Base-by-base conservation (phyloP, 768 basidiomycete species). In the Obba rivulosa region DNA sequence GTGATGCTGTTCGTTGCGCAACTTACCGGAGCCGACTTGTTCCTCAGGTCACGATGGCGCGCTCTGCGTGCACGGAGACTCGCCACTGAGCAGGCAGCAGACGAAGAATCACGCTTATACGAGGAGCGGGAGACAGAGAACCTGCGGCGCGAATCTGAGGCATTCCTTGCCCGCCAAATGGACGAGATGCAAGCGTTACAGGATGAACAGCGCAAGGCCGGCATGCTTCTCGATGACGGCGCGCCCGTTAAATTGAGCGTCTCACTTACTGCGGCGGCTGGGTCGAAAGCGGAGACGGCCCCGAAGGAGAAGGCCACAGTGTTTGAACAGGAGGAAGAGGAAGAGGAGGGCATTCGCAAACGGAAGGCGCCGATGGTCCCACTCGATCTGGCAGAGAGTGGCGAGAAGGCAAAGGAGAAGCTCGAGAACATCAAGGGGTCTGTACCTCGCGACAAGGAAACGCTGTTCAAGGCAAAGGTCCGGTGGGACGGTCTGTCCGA, bases 131-230 rank as follows among this genome's bases (percentile, higher is more conserved):
- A 96, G 66, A 80, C 82, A 8, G 92, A 88, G 62, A 87, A 90
- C 56, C 74, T 96, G 20, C 81, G 91, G 31, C 78, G 82, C 42
- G 92, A 97, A 66, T 92, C 92, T 0, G 95, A 97, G 66, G 87
- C 83, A 53, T 96, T 98, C 77, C 75, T 97, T 51, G 89, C 90
- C 31, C 78, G 83, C 46, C 93, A 96, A 61, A 92, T 95, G 90
- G 90, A 90, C 54, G 93, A 97, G 65, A 87, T 95, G 83, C 91
- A 92, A 55, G 85, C 89, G 2, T 71, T 95, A 23, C 89, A 88
- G 11, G 88, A 89, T 43, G 87, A 94, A 60, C 92, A 96, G 59
- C 83, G 90, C 54, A 88, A 90, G 60, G 90, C 89, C 7, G 93
- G 93, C 24, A 76, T 95, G 68, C 69, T 96, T 14, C 75, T 94